Evolutionary conservation across 1,139 yeast genomes (phyloP).

Genomic region (Diutina mesorugosa): DNA sequence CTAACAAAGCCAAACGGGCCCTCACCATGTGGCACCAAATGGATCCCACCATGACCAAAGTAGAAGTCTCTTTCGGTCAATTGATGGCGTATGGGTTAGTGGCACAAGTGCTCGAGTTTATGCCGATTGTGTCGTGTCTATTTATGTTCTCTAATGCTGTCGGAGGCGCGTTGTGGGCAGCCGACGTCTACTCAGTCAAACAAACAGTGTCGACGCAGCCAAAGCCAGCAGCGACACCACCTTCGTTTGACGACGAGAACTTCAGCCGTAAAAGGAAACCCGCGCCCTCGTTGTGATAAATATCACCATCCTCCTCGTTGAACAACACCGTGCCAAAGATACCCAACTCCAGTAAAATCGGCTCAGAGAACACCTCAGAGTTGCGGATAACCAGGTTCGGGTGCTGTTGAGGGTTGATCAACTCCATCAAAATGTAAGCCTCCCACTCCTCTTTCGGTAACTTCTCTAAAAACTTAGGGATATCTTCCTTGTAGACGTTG

Average conservation of each 20-base stretch:
- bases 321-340: slow-evolving; percentile 76
- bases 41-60: background rate
- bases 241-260: slow-evolving; percentile 79
- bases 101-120: background rate
- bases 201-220: slow-evolving; percentile 83
- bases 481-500: slow-evolving; percentile 74
- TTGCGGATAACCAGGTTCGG: slow-evolving; percentile 62
- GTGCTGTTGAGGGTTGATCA: slow-evolving; percentile 63
- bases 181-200: slow-evolving; percentile 9
- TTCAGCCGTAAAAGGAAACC: slow-evolving; percentile 88
- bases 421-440: slow-evolving; percentile 87
- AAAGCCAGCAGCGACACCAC: slow-evolving; percentile 98
- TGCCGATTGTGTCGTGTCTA: background rate
- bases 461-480: slow-evolving; percentile 54
- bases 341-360: slow-evolving; percentile 81
- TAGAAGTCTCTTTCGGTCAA: background rate
- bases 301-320: slow-evolving; percentile 45
- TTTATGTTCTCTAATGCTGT: background rate
- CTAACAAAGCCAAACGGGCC: background rate
- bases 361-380: slow-evolving; percentile 47
- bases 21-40: background rate
- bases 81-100: background rate
- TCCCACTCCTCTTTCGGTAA: slow-evolving; percentile 71
- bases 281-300: slow-evolving; percentile 50
- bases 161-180: background rate